Conservation (phyloP, 2,329 filamentous ascomycete genomes). For the Tympanopsis confertula region DNA sequence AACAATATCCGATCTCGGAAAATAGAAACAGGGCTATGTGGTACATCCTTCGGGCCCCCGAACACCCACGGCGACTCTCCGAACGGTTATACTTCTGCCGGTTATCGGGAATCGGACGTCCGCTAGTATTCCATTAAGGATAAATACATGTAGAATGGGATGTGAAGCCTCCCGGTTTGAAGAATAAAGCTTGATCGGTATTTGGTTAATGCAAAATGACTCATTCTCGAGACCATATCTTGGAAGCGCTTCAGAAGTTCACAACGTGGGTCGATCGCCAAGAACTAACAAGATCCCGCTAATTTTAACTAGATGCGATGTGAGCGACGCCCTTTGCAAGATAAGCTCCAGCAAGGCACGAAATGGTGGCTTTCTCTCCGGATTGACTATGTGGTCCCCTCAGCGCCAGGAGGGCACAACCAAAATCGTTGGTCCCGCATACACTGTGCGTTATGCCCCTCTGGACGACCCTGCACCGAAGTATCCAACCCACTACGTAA, state of each 20-base stretch:
- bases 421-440: conserved; percentile 41
- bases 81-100: no score
- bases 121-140: no score
- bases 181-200: no score
- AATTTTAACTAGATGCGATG: conserved; percentile 26
- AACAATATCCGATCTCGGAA: no score
- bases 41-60: no score
- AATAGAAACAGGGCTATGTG: no score
- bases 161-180: no score
- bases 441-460: conserved; percentile 38
- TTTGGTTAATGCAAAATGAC: conserved; percentile 8
- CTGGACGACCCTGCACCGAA: conserved; percentile 32
- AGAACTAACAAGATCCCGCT: conserved; percentile 1
- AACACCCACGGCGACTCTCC: no score
- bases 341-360: conserved; percentile 23
- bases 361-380: conserved; percentile 40
- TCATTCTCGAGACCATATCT: conserved; percentile 12
- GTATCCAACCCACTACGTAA: conserved; percentile 31
- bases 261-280: conserved; percentile 13
- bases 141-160: no score
- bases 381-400: conserved; percentile 41
- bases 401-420: conserved; percentile 33
- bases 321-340: conserved; percentile 38
- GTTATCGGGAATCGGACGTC: no score
- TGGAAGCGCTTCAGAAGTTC: conserved; percentile 17